Conservation (phyloP, 352 stramenopile genomes). For the Hyaloperonospora brassicae region DNA sequence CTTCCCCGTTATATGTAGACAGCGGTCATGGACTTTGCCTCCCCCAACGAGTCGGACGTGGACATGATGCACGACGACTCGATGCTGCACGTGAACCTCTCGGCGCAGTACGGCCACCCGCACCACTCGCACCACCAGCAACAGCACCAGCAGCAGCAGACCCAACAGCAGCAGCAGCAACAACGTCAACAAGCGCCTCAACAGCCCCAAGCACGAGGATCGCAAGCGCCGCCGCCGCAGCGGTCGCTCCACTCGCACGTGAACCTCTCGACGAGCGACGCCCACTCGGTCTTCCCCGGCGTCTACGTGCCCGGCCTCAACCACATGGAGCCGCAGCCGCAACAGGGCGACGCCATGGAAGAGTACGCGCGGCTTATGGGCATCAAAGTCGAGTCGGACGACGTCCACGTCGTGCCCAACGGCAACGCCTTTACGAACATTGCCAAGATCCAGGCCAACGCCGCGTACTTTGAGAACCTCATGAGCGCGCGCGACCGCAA, state of each 20-base stretch:
- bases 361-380: slow-evolving; percentile 79
- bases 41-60: slow-evolving; percentile 49
- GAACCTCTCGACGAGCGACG: slow-evolving; percentile 10
- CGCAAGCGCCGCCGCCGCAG: slow-evolving; percentile 9
- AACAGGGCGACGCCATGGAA: slow-evolving; percentile 52
- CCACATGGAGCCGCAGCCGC: slow-evolving; percentile 36
- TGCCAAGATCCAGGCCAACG: slow-evolving; percentile 70
- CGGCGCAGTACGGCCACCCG: slow-evolving; percentile 37
- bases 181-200: slow-evolving; percentile 3
- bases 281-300: slow-evolving; percentile 28
- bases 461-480: slow-evolving; percentile 75
- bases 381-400: slow-evolving; percentile 66
- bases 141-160: background rate
- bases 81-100: slow-evolving; percentile 44
- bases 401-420: slow-evolving; percentile 30
- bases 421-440: slow-evolving; percentile 27
- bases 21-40: slow-evolving; percentile 43
- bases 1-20: background rate
- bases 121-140: slow-evolving; percentile 1
- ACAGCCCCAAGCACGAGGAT: background rate
- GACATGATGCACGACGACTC: slow-evolving; percentile 73
- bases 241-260: slow-evolving; percentile 11
- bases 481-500: slow-evolving; percentile 46
- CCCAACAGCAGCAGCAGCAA: slow-evolving; percentile 8
- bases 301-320: slow-evolving; percentile 42